Evolutionary conservation across 2,329 filamentous ascomycete genomes (phyloP), one percentile per base, ranked within the genome.

Genomic region (Penicillium sp.): DNA sequence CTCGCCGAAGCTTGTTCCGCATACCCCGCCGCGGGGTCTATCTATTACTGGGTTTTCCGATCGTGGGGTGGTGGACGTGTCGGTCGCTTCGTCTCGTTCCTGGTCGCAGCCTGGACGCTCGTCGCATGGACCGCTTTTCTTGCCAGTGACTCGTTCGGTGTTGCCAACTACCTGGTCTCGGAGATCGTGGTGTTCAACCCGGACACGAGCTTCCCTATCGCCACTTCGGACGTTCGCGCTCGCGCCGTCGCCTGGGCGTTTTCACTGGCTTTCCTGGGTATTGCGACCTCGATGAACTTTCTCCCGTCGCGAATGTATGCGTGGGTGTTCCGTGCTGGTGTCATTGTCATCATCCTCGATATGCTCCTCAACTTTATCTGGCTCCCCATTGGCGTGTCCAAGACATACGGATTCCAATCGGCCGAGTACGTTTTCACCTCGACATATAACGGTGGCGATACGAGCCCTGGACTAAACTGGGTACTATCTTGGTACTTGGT

Each of bases 61-160:
- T 66, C 63, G 0, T 61, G 52, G 56, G 60, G 61, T 35, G 60
- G 59, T 46, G 60, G 62, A 33, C 46, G 53, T 23, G 3, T 57
- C 4, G 60, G 57, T 7, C 56, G 57, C 3, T 72, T 79, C 60
- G 25, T 63, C 42, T 62, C 59, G 1, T 79, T 78, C 57, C 62
- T 80, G 13, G 77, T 79, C 6, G 78, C 78, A 0, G 79, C 77
- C 72, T 81, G 78, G 78, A 77, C 73, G 45, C 76, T 76, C 0
- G 79, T 77, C 2, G 78, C 78, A 0, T 81, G 78, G 78, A 80
- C 78, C 1, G 72, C 62, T 6, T 63, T 64, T 32, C 45, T 64
- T 23, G 59, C 60, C 4, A 57, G 54, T 44, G 58, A 64, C 31
- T 61, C 55, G 8, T 64, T 63, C 31, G 60, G 59, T 8, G 61